These are phyloP conservation scores for Candida verbasci DNA, from an alignment of 805 yeast genomes.

Conservation along the genomic window DNA sequence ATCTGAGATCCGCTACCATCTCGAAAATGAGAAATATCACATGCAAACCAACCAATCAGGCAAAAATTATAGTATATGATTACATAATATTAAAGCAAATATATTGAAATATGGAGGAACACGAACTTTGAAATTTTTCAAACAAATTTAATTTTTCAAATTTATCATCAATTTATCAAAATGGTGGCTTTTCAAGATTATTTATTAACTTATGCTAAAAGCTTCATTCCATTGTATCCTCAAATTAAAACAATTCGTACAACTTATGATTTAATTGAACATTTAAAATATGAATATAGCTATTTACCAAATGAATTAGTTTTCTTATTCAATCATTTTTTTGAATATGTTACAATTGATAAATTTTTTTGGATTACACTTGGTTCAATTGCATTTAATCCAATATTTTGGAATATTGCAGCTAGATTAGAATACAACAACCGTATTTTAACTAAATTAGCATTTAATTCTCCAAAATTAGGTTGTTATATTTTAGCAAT, in stretches of 20 bases:
- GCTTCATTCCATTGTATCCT: conserved; percentile 3
- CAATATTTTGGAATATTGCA: conserved; percentile 90
- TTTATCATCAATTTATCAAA: too few species aligned
- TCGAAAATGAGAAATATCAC: too few species aligned
- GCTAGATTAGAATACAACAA: conserved; percentile 85
- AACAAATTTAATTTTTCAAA: too few species aligned
- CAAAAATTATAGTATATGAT: too few species aligned
- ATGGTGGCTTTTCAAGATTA: conserved; percentile 1
- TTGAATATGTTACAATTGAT: conserved; percentile 18
- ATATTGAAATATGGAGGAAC: background rate
- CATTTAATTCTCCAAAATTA: conserved; percentile 53
- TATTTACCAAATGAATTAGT: conserved; percentile 1
- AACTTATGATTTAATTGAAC: background rate
- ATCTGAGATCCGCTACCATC: too few species aligned
- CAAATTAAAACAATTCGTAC: conserved; percentile 1
- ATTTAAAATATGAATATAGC: background rate
- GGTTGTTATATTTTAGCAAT: conserved; percentile 87
- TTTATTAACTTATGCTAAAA: background rate
- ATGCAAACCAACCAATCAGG: too few species aligned
- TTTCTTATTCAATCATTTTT: conserved; percentile 10
- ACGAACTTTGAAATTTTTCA: too few species aligned
- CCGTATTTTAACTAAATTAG: conserved; percentile 67
- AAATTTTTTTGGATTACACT: conserved; percentile 38
- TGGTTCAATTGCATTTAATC: conserved; percentile 79
- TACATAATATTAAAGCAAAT: too few species aligned